Percentiles rank a stretch among this genome's conserved stretches.
Conservation (phyloP, 2,329 filamentous ascomycete genomes). For the Dactylellina leptospora region DNA sequence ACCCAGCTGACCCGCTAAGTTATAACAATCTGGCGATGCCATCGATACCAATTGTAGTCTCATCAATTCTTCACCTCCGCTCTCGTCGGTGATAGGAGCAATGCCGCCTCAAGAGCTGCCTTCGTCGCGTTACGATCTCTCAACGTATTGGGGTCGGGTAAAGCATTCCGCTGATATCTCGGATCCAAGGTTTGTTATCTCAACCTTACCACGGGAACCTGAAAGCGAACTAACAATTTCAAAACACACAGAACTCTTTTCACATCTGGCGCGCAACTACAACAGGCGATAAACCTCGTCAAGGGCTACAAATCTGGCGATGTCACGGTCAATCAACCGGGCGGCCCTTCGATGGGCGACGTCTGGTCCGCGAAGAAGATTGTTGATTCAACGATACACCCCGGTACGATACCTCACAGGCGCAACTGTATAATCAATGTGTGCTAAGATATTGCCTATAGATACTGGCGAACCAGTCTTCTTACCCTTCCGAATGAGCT, state of each 20-base stretch:
- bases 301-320: conserved; percentile 86
- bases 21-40: conserved; percentile 35
- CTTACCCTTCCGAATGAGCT: conserved; percentile 96
- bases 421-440: background rate
- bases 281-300: conserved; percentile 83
- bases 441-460: conserved; percentile 59
- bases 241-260: conserved; percentile 76
- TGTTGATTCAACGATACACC: conserved; percentile 94
- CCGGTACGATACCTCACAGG: conserved; percentile 68
- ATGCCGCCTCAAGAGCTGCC: conserved; percentile 76
- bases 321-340: conserved; percentile 80
- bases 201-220: background rate
- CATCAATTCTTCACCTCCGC: background rate
- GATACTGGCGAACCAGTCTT: conserved; percentile 93
- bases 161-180: conserved; percentile 87
- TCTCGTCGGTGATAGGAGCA: conserved; percentile 29
- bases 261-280: conserved; percentile 78
- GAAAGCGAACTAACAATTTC: conserved; percentile 49
- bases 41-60: background rate
- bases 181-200: conserved; percentile 80
- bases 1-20: conserved; percentile 1
- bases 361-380: conserved; percentile 97
- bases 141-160: conserved; percentile 94
- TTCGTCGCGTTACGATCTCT: conserved; percentile 88
- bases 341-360: conserved; percentile 60